phyloP scores from a whole-genome alignment of 1,284 basidiomycete species.

The Moniliella sp. region DNA sequence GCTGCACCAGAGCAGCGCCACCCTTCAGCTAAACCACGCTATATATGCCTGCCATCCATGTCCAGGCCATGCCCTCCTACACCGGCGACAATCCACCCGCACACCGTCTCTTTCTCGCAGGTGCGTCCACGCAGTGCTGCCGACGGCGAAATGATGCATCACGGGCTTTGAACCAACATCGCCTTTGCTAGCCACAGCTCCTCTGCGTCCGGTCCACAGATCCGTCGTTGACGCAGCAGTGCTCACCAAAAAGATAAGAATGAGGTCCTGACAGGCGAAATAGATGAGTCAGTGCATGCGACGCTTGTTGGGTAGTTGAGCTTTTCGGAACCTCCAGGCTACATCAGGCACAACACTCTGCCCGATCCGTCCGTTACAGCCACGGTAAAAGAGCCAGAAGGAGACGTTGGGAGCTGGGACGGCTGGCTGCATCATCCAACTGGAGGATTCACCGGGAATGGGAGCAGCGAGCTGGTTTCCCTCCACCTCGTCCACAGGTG shows the following conservation, averaged over 20 bases:
- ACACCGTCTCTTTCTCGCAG: conserved; percentile 70
- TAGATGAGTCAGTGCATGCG: too few species aligned
- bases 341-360: conserved; percentile 1
- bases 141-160: conserved; percentile 60
- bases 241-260: conserved; percentile 41
- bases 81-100: too few species aligned
- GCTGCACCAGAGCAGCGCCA: too few species aligned
- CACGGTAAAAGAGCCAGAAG: conserved; percentile 15
- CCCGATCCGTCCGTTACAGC: neutral
- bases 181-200: conserved; percentile 59
- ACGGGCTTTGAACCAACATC: conserved; percentile 52
- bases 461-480: too few species aligned
- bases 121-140: conserved; percentile 46
- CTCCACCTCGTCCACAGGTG: too few species aligned
- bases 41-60: too few species aligned
- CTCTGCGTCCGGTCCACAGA: too few species aligned
- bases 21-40: too few species aligned
- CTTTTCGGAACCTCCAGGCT: too few species aligned
- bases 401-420: conserved; percentile 30
- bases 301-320: too few species aligned
- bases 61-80: too few species aligned
- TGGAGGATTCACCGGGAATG: too few species aligned
- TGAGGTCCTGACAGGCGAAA: conserved; percentile 25
- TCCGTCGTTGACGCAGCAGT: conserved; percentile 83
- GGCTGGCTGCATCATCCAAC: conserved; percentile 32